phyloP scores from a whole-genome alignment of 805 yeast genomes.

The Saccharomycopsis sp. region DNA sequence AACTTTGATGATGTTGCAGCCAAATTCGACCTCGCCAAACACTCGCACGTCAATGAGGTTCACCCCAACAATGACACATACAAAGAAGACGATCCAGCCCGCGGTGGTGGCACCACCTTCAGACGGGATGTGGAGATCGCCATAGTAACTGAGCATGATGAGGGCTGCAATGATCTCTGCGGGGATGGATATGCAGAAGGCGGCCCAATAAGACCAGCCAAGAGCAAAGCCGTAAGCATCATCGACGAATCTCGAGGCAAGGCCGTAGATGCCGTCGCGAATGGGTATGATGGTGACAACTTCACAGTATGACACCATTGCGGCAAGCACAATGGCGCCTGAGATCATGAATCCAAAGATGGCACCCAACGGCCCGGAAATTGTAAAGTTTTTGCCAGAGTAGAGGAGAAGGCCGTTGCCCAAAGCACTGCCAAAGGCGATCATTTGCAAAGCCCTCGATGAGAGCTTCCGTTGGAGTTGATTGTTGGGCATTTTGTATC shows the following conservation, averaged over 20 bases:
- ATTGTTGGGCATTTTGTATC: no score
- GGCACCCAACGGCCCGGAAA: conserved; percentile 73
- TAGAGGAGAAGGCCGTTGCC: conserved; percentile 68
- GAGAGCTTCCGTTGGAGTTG: conserved; percentile 55
- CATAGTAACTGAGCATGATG: conserved; percentile 62
- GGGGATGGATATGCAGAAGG: conserved; percentile 64
- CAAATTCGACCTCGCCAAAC: conserved; percentile 66
- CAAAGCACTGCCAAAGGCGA: conserved; percentile 67
- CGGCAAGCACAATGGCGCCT: conserved; percentile 56
- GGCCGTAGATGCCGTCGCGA: conserved; percentile 67
- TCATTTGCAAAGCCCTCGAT: conserved; percentile 64
- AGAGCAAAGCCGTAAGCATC: conserved; percentile 69
- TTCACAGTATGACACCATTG: conserved; percentile 70
- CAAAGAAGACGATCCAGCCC: conserved; percentile 58
- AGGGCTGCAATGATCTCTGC: conserved; percentile 76
- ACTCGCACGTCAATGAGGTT: conserved; percentile 62
- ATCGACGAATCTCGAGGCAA: conserved; percentile 64
- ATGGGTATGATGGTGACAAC: conserved; percentile 74
- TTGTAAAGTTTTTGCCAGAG: conserved; percentile 65
- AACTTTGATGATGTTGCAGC: conserved; percentile 50
- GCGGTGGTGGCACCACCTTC: conserved; percentile 38
- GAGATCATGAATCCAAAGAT: conserved; percentile 55
- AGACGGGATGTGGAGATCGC: conserved; percentile 40
- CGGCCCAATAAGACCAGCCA: conserved; percentile 66
- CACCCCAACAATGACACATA: conserved; percentile 36